These are phyloP conservation scores for Epichloe glyceriae DNA, from an alignment of 2,329 filamentous ascomycete species.

Conservation along the genomic window DNA sequence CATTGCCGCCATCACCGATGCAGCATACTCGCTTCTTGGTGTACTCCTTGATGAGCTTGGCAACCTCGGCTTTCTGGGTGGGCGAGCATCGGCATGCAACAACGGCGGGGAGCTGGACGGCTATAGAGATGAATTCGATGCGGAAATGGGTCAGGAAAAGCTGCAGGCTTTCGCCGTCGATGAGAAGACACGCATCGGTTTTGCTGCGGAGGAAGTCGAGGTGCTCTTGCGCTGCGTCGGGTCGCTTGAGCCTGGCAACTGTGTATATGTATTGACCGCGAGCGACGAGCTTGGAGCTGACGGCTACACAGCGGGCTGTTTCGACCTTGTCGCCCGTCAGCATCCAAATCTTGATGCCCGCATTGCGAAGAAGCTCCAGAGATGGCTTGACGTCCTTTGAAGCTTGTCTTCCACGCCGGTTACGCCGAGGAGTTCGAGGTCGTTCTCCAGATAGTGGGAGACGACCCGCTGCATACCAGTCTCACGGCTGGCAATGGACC, in stretches of 20 bases:
- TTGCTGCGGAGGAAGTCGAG: constrained; percentile 82
- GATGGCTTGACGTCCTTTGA: constrained; percentile 91
- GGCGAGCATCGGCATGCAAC: constrained; percentile 95
- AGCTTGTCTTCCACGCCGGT: constrained; percentile 97
- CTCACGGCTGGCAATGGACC: constrained; percentile 71
- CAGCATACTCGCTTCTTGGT: constrained; percentile 95
- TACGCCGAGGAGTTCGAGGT: constrained; percentile 88
- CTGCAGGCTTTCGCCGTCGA: constrained; percentile 83
- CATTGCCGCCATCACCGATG: constrained; percentile 95
- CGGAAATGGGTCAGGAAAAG: constrained; percentile 75
- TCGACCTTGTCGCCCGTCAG: constrained; percentile 97
- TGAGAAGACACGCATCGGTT: constrained; percentile 74
- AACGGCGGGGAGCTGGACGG: constrained; percentile 78
- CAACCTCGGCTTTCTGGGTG: constrained; percentile 91
- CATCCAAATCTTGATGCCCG: constrained; percentile 99
- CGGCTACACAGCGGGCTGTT: constrained; percentile 89
- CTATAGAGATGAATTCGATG: constrained; percentile 73
- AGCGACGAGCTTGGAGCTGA: constrained; percentile 86
- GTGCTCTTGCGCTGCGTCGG: constrained; percentile 74
- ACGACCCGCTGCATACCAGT: constrained; percentile 69
- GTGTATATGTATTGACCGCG: constrained; percentile 94
- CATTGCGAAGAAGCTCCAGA: constrained; percentile 86
- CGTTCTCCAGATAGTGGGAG: constrained; percentile 67
- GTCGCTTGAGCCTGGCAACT: constrained; percentile 70
- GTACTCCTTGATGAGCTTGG: constrained; percentile 74